These are phyloP conservation scores for Colletotrichum cuscutae DNA, from an alignment of 2,329 filamentous ascomycete species.

Conservation along the genomic window DNA sequence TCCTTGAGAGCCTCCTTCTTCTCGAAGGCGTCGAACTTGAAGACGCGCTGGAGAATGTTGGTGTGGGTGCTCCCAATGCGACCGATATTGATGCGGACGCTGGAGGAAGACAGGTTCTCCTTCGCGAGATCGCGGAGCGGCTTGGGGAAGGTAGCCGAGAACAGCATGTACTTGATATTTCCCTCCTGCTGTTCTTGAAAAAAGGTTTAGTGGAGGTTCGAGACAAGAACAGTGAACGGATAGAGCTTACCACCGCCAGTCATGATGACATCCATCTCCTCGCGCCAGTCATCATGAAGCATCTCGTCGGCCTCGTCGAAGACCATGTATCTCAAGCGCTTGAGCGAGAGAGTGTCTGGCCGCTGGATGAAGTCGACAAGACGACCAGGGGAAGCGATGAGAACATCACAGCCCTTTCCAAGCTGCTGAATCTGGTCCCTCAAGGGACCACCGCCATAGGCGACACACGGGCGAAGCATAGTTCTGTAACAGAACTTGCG, in stretches of 20 bases:
- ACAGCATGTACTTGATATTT: conserved; percentile 79
- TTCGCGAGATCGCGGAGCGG: conserved; percentile 79
- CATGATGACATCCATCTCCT: conserved; percentile 80
- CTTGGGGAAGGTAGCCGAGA: conserved; percentile 94
- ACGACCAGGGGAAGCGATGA: conserved; percentile 89
- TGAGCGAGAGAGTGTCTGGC: conserved; percentile 74
- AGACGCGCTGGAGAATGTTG: conserved; percentile 84
- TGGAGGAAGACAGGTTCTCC: conserved; percentile 77
- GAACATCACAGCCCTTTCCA: conserved; percentile 85
- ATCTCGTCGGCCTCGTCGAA: conserved; percentile 98
- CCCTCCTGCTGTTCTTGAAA: conserved; percentile 81
- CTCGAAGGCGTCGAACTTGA: conserved; percentile 70
- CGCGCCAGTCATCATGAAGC: conserved; percentile 81
- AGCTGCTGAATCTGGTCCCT: conserved; percentile 78
- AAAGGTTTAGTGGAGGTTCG: conserved; percentile 37
- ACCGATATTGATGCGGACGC: conserved; percentile 86
- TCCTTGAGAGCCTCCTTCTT: conserved; percentile 81
- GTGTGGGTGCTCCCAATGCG: conserved; percentile 83
- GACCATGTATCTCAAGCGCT: conserved; percentile 81
- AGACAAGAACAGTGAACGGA: background rate
- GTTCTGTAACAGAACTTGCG: conserved; percentile 93
- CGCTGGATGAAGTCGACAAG: conserved; percentile 85
- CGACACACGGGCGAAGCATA: conserved; percentile 90
- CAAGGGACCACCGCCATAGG: conserved; percentile 86
- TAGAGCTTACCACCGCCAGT: conserved; percentile 77